Evolutionary conservation across 2,329 filamentous ascomycete species (phyloP).

Genomic region (Coniella lustricola): DNA sequence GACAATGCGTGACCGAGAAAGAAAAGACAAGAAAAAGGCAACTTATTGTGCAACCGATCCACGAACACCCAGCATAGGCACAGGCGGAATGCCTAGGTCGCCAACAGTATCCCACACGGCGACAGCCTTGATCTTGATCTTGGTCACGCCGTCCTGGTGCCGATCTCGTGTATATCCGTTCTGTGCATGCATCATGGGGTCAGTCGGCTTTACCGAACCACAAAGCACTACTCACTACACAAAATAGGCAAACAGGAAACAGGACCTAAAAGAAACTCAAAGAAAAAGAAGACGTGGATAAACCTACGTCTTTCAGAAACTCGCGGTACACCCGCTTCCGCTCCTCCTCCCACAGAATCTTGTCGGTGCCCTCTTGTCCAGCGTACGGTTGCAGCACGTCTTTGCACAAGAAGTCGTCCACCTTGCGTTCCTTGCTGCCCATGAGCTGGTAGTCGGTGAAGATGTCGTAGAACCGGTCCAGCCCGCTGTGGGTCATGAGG

Average conservation of each 20-base stretch:
- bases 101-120: conserved; percentile 47
- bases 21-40: not conserved
- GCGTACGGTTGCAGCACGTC: conserved; percentile 19
- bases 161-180: conserved; percentile 28
- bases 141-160: conserved; percentile 23
- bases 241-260: not conserved
- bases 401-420: conserved; percentile 18
- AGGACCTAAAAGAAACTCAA: not conserved
- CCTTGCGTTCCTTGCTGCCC: conserved; percentile 18
- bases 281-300: not conserved
- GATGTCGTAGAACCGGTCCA: conserved; percentile 35
- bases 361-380: conserved; percentile 21
- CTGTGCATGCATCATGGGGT: too few species aligned
- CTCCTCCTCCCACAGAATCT: conserved; percentile 26
- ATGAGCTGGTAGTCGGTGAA: conserved; percentile 32
- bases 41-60: conserved; percentile 30
- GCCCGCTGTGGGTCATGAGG: conserved; percentile 34
- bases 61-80: conserved; percentile 29
- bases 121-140: conserved; percentile 37
- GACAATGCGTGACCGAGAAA: not conserved
- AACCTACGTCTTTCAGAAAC: conserved; percentile 29
- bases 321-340: conserved; percentile 28
- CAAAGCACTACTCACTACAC: too few species aligned
- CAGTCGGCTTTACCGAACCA: too few species aligned
- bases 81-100: conserved; percentile 35